Conservation (phyloP, 2,329 filamentous ascomycete species). For the Tolypocladium tropicale region DNA sequence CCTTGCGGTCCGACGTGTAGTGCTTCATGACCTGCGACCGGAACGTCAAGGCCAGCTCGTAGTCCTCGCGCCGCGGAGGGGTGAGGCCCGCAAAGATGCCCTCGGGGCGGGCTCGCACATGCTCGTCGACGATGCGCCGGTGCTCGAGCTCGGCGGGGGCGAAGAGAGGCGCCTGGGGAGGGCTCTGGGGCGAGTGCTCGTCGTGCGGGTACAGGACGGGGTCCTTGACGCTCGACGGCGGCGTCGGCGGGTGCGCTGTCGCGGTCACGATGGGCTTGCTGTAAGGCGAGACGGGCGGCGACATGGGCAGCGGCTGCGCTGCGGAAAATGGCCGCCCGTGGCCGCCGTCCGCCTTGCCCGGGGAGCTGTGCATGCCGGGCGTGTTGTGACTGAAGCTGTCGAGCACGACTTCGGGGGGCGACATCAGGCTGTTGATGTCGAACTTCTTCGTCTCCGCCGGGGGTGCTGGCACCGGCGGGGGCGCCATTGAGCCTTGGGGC, state of each 20-base stretch:
- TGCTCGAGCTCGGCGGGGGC: conserved; percentile 27
- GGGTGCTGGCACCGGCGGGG: conserved; percentile 13
- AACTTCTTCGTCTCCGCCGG: conserved; percentile 27
- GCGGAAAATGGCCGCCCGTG: conserved; percentile 16
- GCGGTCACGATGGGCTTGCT: conserved; percentile 27
- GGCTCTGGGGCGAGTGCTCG: conserved; percentile 27
- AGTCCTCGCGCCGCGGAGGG: conserved; percentile 42
- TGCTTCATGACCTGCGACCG: conserved; percentile 39
- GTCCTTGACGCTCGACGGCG: conserved; percentile 29
- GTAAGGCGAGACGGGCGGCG: conserved; percentile 46
- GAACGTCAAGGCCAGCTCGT: conserved; percentile 42
- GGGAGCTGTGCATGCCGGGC: neutral
- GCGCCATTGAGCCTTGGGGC: conserved; percentile 16
- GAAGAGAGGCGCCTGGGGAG: conserved; percentile 41
- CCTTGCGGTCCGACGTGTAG: conserved; percentile 30
- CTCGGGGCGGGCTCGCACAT: conserved; percentile 33
- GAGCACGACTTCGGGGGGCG: conserved; percentile 45
- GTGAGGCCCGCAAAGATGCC: conserved; percentile 30
- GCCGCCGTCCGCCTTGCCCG: conserved; percentile 4
- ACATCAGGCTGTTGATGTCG: conserved; percentile 48
- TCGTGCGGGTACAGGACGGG: conserved; percentile 47
- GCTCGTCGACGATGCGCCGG: conserved; percentile 38
- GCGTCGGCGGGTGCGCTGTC: conserved; percentile 16
- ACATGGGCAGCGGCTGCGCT: conserved; percentile 33
- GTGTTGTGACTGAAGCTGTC: conserved; percentile 37